These are phyloP conservation scores for Termitomyces sp. DNA, from an alignment of 768 basidiomycete species.

Conservation along the genomic window DNA sequence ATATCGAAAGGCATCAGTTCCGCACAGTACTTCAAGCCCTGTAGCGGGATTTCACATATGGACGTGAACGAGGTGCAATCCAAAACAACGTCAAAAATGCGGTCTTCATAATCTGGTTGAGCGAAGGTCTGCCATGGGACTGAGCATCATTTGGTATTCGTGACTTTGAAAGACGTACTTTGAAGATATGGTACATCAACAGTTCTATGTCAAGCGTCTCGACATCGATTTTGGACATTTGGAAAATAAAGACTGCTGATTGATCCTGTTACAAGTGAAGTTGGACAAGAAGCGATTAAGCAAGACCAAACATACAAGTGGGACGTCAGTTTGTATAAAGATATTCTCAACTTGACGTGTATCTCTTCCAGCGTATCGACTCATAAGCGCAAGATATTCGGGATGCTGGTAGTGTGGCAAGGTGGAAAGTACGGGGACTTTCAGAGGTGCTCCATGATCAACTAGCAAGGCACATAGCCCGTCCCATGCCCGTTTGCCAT, in stretches of 20 bases:
- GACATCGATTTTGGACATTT: slow-evolving; percentile 68
- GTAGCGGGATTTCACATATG: slow-evolving; percentile 73
- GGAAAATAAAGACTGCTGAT: slow-evolving; percentile 59
- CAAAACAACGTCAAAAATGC: slow-evolving; percentile 66
- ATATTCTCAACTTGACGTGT: slow-evolving; percentile 62
- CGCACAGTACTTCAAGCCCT: slow-evolving; percentile 76
- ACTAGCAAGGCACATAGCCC: slow-evolving; percentile 74
- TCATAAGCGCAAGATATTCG: slow-evolving; percentile 67
- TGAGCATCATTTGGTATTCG: not conserved
- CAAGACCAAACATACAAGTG: slow-evolving; percentile 32
- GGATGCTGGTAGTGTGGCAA: slow-evolving; percentile 47
- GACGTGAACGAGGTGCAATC: slow-evolving; percentile 80
- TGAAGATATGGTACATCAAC: slow-evolving; percentile 74
- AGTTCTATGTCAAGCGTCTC: slow-evolving; percentile 78
- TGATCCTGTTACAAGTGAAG: slow-evolving; percentile 27
- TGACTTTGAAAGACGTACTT: slow-evolving; percentile 35
- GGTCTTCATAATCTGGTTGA: slow-evolving; percentile 41
- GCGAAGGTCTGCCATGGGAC: slow-evolving; percentile 42
- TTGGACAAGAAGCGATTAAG: not conserved
- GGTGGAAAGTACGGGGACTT: slow-evolving; percentile 58
- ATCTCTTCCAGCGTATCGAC: slow-evolving; percentile 54
- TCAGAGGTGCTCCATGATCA: slow-evolving; percentile 68
- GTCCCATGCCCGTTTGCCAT: slow-evolving; percentile 84
- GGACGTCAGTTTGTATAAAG: slow-evolving; percentile 54
- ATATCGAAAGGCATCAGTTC: slow-evolving; percentile 74